A percentile compares a stretch with the other conserved stretches of the same genome.
Conservation (phyloP, 352 stramenopile species). For the Pythium chondricola region DNA sequence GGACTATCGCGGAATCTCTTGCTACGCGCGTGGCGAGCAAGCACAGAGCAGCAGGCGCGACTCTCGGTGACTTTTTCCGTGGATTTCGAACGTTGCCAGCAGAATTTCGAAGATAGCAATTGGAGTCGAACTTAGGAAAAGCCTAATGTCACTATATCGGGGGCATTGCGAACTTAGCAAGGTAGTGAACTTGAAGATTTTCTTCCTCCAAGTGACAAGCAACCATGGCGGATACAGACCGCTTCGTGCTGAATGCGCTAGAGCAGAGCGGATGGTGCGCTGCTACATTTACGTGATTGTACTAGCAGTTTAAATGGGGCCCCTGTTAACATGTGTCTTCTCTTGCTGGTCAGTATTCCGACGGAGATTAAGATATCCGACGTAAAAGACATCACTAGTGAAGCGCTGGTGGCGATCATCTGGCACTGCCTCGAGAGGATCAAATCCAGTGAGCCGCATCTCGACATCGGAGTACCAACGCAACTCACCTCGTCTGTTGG, state of each 20-base stretch:
- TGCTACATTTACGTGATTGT: background rate
- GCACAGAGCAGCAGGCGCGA: no score
- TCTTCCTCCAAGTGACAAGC: no score
- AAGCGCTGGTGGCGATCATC: conserved; percentile 41
- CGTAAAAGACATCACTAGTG: conserved; percentile 32
- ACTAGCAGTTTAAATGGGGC: background rate
- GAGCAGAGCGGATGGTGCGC: conserved; percentile 20
- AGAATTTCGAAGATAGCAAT: no score
- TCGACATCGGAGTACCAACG: conserved; percentile 23
- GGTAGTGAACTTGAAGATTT: no score
- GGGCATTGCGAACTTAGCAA: no score
- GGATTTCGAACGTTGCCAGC: no score
- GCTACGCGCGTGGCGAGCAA: no score
- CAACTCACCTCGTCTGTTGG: conserved; percentile 27
- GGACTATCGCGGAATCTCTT: no score
- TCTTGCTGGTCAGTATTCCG: background rate
- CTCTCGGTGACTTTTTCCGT: no score
- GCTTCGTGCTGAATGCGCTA: conserved; percentile 20
- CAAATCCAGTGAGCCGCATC: conserved; percentile 18
- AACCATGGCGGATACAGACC: conserved; percentile 20
- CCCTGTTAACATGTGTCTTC: conserved; percentile 4
- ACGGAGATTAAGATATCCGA: conserved; percentile 2
- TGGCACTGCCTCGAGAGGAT: conserved; percentile 35
- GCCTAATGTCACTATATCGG: no score
- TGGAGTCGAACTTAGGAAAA: conserved; percentile 16